Evolutionary conservation across 495 filamentous ascomycete genomes (phyloP), one percentile per base, ranked within the genome.

Genomic region (Podospora comata): DNA sequence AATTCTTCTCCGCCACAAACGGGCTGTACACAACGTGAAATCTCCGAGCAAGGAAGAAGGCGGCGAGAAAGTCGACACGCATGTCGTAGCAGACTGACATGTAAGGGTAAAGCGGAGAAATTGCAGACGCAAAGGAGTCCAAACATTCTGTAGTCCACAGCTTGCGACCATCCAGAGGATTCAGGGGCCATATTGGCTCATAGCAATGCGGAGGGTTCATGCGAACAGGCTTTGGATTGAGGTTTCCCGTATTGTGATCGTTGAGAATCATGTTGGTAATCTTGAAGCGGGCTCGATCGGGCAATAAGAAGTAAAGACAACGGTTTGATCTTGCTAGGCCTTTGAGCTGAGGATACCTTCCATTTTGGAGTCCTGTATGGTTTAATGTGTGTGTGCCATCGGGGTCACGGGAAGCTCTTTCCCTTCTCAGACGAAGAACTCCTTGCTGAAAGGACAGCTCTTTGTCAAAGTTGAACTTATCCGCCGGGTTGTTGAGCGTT

Each of bases 21-120:
- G 75, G 77, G 6, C 74, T 72, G 58, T 69, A 71, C 1, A 73
- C 65, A 4, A 77, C 70, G 61, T 79, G 77, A 63, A 79, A 77
- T 34, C 69, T 68, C 32, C 74, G 67, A 2, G 64, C 71, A 19
- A 76, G 67, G 28, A 77, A 71, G 4, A 77, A 60, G 1, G 71
- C 65, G 1, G 69, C 65, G 44, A 76, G 32, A 9, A 77, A 30
- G 53, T 76, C 72, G 13, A 73, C 63, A 28, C 70, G 67, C 66
- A 76, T 71, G 59, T 65, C 69, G 7, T 69, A 69, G 65, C 73
- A 73, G n/a, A 72, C 68, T 2, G 48, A 62, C 3, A 68, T 64
- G 65, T 76, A 76, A 2, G n/a, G 23, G 0, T 65, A 20, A 4
- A 77, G 57, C 0, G 65, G 64, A 0, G 58, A 60, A 7, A 74